These are phyloP conservation scores for Pelargonium fulgidum DNA, from an alignment of 441 rosid species.

Conservation along the genomic window DNA sequence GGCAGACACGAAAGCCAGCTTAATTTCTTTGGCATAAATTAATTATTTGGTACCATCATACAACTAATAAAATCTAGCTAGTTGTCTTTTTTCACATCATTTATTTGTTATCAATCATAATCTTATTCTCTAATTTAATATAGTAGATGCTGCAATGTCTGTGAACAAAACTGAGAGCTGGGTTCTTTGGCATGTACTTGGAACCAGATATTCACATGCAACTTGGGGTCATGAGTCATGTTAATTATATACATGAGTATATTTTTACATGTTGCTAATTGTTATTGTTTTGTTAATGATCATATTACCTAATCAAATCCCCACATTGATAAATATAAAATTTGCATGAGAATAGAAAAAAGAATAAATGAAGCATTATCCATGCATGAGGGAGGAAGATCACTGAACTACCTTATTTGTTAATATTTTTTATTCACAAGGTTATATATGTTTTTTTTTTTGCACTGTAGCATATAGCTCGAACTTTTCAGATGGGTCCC, in stretches of 20 bases:
- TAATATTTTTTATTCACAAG: too few species aligned
- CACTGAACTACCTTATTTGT: too few species aligned
- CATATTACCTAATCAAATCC: not conserved
- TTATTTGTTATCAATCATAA: not conserved
- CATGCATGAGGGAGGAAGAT: too few species aligned
- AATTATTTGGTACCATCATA: not conserved
- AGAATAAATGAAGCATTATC: not conserved
- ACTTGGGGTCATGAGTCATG: too few species aligned
- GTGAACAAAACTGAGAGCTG: not conserved
- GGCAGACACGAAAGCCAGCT: conserved; percentile 35
- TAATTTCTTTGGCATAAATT: conserved; percentile 27
- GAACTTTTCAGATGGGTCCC: conserved; percentile 18
- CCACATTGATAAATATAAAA: not conserved
- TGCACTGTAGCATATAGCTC: not conserved
- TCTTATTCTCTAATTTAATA: not conserved
- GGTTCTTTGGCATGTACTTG: not conserved
- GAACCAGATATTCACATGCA: not conserved
- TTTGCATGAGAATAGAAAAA: conserved; percentile 4
- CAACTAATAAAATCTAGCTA: not conserved
- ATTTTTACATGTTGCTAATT: not conserved
- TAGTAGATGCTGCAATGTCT: not conserved
- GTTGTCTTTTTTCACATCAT: not conserved
- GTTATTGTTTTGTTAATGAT: not conserved
- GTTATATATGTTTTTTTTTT: not conserved
- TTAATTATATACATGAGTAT: not conserved